phyloP scores from a whole-genome alignment of 768 basidiomycete species.

The Russula sp. region DNA sequence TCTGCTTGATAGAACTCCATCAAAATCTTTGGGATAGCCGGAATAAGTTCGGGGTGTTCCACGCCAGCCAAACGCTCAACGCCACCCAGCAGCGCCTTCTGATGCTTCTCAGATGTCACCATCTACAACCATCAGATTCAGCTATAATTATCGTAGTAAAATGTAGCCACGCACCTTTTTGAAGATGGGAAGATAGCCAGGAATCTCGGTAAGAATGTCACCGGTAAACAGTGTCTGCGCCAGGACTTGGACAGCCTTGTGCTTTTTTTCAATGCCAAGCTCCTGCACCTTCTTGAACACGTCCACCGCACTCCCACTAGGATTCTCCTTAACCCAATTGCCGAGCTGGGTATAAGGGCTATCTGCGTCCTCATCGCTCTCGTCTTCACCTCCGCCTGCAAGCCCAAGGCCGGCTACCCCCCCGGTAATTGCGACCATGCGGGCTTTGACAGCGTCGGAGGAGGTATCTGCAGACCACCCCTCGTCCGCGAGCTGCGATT shows the following conservation, averaged over 20 bases:
- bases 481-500: slow-evolving; percentile 55
- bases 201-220: slow-evolving; percentile 57
- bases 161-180: slow-evolving; percentile 51
- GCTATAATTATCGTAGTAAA: background rate
- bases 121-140: slow-evolving; percentile 41
- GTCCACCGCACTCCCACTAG: slow-evolving; percentile 49
- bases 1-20: slow-evolving; percentile 94
- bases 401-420: slow-evolving; percentile 46
- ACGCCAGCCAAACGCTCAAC: slow-evolving; percentile 82
- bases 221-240: slow-evolving; percentile 79
- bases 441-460: slow-evolving; percentile 78
- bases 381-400: slow-evolving; percentile 67
- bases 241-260: slow-evolving; percentile 79
- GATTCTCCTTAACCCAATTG: slow-evolving; percentile 75
- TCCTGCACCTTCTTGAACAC: slow-evolving; percentile 89
- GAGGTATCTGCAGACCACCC: slow-evolving; percentile 94
- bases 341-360: slow-evolving; percentile 83
- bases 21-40: slow-evolving; percentile 79
- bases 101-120: slow-evolving; percentile 89
- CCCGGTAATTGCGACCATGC: slow-evolving; percentile 62
- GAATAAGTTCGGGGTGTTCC: slow-evolving; percentile 59
- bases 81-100: slow-evolving; percentile 90
- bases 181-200: slow-evolving; percentile 59
- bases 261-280: slow-evolving; percentile 88
- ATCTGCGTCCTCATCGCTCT: slow-evolving; percentile 79